A percentile compares a stretch with the other conserved stretches of the same genome.
Evolutionary conservation across 208 protist genomes (phyloP).

Genomic region (Tritrichomonas musculus): DNA sequence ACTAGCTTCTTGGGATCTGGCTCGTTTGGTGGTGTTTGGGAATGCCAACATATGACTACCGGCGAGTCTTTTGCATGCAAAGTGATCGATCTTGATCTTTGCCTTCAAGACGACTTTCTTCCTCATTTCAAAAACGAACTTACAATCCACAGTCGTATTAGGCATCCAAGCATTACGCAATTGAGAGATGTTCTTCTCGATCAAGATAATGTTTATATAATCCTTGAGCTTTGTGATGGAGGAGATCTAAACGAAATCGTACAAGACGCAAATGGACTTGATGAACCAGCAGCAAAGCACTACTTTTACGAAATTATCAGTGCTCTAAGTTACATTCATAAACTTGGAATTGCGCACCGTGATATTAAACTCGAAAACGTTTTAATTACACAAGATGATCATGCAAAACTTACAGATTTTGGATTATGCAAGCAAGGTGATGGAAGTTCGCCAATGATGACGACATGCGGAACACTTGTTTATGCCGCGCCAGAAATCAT

Average conservation of each 20-base stretch:
- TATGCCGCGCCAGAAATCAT: background rate
- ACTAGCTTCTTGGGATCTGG: background rate
- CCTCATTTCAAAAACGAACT: background rate
- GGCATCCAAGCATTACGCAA: background rate
- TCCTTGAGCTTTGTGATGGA: background rate
- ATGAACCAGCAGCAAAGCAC: background rate
- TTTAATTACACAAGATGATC: background rate
- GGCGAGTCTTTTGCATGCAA: background rate
- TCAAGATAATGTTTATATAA: constrained; percentile 16
- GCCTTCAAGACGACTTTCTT: background rate
- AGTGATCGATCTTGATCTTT: background rate
- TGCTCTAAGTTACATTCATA: background rate
- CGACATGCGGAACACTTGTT: background rate
- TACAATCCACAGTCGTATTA: background rate
- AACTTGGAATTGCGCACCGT: background rate
- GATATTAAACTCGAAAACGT: constrained; percentile 24
- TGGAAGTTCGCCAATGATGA: background rate
- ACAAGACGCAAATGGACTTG: background rate
- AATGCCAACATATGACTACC: background rate
- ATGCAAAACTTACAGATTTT: constrained; percentile 1
- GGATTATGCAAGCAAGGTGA: background rate
- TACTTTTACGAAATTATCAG: background rate
- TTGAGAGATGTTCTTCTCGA: background rate
- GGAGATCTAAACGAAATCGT: background rate
- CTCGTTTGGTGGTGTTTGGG: background rate